Evolutionary conservation across 257 asterid species (phyloP), one percentile per base, ranked within the genome.

Genomic region (Euphrasia confusa): DNA sequence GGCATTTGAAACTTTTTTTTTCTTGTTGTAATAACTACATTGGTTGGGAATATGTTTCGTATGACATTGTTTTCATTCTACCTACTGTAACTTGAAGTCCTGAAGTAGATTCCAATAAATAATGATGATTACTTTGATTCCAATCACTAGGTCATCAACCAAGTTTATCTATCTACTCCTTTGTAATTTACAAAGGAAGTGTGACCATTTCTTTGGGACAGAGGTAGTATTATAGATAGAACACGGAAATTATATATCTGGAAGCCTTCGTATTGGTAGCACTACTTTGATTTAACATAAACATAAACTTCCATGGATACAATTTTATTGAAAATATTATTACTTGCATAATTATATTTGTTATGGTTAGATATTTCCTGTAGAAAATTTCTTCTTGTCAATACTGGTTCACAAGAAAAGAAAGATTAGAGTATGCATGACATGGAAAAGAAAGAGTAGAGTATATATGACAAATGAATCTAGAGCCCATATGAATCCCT

Each of bases 251-350:
- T 58, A 12, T 10, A 64, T 54, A 15, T 53, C 63, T 40, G 53
- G 62, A 71, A 60, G 17, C 59, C 58, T 49, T 40, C 10, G 67
- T 45, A 42, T 57, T 30, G 54, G 15, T 33, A 30, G 12, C 42
- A 15, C 48, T 27, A 24, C 47, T 60, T 61, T 40, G 60, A 33
- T 54, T 54, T 21, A 14, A 53, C 11, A 39, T 14, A 63, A 40
- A 58, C 28, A 52, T 52, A 37, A 59, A n/a, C 5, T 14, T 27
- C 53, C 52, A 1, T 8, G 10, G 4, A 42, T 24, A 27, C n/a
- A 44, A 47, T 17, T 48, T 37, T n/a, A 21, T n/a, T n/a, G 40
- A 4, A 28, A 24, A n/a, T 13, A 3, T 53, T 60, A 18, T 61
- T 27, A 32, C 27, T 3, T 35, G 8, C 40, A 35, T 7, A 7